Evolutionary conservation across 192 early-diverging fungal genomes (phyloP), one percentile per base, ranked within the genome.

Genomic region (Fimicolochytrium jonesii): DNA sequence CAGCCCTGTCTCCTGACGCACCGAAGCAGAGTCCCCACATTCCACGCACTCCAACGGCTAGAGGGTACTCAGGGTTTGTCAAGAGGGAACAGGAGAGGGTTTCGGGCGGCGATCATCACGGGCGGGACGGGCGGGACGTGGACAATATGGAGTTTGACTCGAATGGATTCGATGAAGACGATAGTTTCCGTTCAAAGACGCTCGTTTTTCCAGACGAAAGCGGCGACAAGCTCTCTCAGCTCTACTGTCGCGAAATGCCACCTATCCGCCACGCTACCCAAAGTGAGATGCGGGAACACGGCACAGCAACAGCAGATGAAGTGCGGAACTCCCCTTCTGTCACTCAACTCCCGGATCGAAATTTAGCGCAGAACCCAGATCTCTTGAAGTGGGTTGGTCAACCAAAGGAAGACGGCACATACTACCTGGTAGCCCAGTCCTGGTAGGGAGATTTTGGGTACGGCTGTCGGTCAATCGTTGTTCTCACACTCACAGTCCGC

Each of bases 1-100:
- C 53, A 22, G 53, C 62, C 18, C 52, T 64, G 9, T 64, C 62
- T 37, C 62, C 62, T 15, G 62, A 64, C 20, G 15, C 49, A 13
- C 51, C 52, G 4, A 53, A 64, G 51, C 62, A 55, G 3, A 64
- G 62, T 26, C 62, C 62, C 13, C 62, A 64, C 43, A 25, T 64
- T 29, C 62, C 62, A n/a, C 34, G 62, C 18, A 64, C 62, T 11
- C 62, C 62, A 23, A 64, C 25, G 5, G 29, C n/a, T 22, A 61
- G 59, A 50, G 59, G 46, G 20, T 61, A 55, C 32, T 41, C 25
- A 44, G 33, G 10, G 32, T 64, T 55, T 64, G 62, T 17, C 4
- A 5, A 11, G 33, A 37, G 17, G 17, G 17, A 39, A 11, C n/a
- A 37, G 18, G 33, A 37, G 11, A 35, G 20, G 35, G 35, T 11